Base-by-base conservation (phyloP, 1,284 basidiomycete genomes). In the Amylostereum chailletii region DNA sequence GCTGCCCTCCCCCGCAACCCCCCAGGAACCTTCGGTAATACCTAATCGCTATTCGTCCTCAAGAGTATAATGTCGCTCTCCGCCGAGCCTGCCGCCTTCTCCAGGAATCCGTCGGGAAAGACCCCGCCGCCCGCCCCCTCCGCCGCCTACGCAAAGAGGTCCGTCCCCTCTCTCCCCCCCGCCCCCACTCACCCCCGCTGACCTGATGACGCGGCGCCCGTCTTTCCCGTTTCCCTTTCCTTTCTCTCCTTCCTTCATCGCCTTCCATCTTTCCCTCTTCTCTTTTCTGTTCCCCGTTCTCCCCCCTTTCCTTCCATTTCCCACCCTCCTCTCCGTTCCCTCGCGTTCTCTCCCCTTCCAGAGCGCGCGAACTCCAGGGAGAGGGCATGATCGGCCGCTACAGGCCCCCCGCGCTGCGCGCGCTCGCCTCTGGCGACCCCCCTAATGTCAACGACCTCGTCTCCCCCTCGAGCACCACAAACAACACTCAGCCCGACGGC, bases 61-160 rank as follows among this genome's bases (percentile, higher is more conserved):
- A 72, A 72, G 62, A 70, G 66, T 81, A 82, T 83, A 83, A 89
- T 89, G 86, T 90, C 86, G 74, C 80, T 90, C 76, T 87, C 87
- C 65, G 79, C 86, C 79, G 83, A 79, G 70, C 81, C 76, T 68
- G 74, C 75, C 71, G 75, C 81, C 66, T 89, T 85, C 77, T 75
- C 83, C 61, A 83, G 85, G 72, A 79, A 76, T 64, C 75, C 86
- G 57, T 84, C 85, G 63, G 88, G 88, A 56, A 90, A 90, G 70
- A 90, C 90, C 2, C 89, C 90, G 53, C 89, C 89, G 53, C 90
- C 89, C 47, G 90, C 90, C 27, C 89, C 90, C 50, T 92, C 90
- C 53, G 89, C 90, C 57, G 90, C 87, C 33, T 92, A 76, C 67
- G 88, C 89, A 42, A 90, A 90, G 76, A 80, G 89, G 90, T 91